Conservation (phyloP, 2,329 filamentous ascomycete genomes). For the Periconia digitata region DNA sequence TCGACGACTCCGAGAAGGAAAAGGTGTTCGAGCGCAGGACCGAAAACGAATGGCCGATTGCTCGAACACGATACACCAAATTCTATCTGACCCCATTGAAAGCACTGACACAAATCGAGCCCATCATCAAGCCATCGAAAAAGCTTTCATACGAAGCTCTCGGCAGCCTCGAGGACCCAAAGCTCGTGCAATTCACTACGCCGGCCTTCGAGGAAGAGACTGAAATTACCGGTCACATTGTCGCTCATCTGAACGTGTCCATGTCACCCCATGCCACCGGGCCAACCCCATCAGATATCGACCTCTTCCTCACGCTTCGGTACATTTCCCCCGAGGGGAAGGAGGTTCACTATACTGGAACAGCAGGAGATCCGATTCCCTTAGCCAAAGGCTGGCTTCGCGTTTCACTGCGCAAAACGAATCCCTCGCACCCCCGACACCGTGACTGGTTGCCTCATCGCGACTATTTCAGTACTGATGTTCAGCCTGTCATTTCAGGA, state of each 20-base stretch:
- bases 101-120: constrained; percentile 42
- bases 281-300: constrained; percentile 57
- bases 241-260: constrained; percentile 66
- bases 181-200: constrained; percentile 61
- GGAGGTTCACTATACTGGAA: constrained; percentile 67
- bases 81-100: constrained; percentile 59
- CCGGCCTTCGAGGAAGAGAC: constrained; percentile 62
- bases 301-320: constrained; percentile 64
- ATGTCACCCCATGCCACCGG: constrained; percentile 44
- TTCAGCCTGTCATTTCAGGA: constrained; percentile 53
- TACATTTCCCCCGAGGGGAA: constrained; percentile 57
- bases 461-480: constrained; percentile 60
- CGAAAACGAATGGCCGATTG: constrained; percentile 68
- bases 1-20: constrained; percentile 65
- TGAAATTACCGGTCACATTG: constrained; percentile 69
- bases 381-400: constrained; percentile 67
- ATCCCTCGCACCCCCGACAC: constrained; percentile 55
- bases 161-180: constrained; percentile 57
- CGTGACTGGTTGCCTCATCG: constrained; percentile 58
- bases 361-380: constrained; percentile 64
- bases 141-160: constrained; percentile 63
- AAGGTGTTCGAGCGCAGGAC: constrained; percentile 56
- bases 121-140: constrained; percentile 22
- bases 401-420: constrained; percentile 58
- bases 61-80: constrained; percentile 64